phyloP scores from a whole-genome alignment of 768 basidiomycete genomes.

The Boletus coccyginus region DNA sequence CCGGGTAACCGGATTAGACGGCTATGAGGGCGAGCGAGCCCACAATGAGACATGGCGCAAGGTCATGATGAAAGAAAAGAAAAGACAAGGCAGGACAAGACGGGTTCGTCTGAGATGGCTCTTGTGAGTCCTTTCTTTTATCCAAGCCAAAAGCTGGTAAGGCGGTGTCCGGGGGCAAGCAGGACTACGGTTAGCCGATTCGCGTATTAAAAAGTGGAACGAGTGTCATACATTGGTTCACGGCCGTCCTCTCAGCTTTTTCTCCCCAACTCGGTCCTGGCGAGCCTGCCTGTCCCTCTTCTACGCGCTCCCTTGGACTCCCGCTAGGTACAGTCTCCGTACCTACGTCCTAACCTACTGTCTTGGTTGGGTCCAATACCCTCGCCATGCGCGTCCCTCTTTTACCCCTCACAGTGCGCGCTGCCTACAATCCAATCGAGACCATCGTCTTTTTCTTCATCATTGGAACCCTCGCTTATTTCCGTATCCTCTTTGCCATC shows the following conservation, averaged over 20 bases:
- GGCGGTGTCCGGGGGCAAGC: constrained; percentile 26
- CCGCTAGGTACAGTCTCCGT: neutral
- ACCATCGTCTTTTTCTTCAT: constrained; percentile 89
- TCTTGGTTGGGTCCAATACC: too few relatives aligned
- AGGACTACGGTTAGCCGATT: constrained; percentile 19
- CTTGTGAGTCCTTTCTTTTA: neutral
- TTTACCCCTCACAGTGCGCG: constrained; percentile 66
- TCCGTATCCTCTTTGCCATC: constrained; percentile 87
- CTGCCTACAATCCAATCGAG: constrained; percentile 79
- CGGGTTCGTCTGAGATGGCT: neutral
- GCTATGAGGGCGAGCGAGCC: neutral
- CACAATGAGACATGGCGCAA: neutral
- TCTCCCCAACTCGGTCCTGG: neutral
- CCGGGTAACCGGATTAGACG: neutral
- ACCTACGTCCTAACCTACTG: too few relatives aligned
- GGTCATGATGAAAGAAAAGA: neutral
- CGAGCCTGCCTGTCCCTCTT: neutral
- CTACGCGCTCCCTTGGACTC: neutral
- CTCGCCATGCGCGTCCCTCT: constrained; percentile 55
- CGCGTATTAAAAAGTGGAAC: constrained; percentile 30
- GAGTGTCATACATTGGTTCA: constrained; percentile 10
- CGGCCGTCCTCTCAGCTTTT: neutral
- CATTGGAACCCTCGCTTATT: constrained; percentile 90
- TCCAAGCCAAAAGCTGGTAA: constrained; percentile 2
- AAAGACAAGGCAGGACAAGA: neutral